Conservation (phyloP, 2,329 filamentous ascomycete genomes). For the Thelonectria discophora region DNA sequence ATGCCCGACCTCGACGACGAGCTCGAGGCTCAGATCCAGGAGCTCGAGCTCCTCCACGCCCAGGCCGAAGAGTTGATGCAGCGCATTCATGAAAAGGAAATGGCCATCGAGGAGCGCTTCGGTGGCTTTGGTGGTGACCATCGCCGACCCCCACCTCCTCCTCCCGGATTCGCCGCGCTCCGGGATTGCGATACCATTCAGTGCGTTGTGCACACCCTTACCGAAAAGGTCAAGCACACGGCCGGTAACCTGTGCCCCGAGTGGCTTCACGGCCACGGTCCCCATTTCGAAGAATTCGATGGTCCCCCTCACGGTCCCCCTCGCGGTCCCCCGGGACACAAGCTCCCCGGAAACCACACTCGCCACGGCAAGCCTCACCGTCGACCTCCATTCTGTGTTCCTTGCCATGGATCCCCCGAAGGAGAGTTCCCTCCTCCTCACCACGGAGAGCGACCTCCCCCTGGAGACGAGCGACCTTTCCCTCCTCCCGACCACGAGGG, state of each 20-base stretch:
- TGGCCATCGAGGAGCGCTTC: slow-evolving; percentile 49
- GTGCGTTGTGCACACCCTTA: slow-evolving; percentile 54
- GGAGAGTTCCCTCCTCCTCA: not conserved
- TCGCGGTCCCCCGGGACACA: slow-evolving; percentile 18
- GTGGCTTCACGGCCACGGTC: slow-evolving; percentile 24
- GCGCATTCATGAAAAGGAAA: slow-evolving; percentile 54
- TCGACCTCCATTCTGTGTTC: slow-evolving; percentile 17
- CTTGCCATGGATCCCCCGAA: slow-evolving; percentile 14
- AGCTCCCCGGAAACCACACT: slow-evolving; percentile 21
- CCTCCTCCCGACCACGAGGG: not conserved
- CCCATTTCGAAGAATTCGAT: too few species aligned
- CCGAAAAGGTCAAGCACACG: slow-evolving; percentile 49
- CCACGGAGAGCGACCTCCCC: not conserved
- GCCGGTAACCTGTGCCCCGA: slow-evolving; percentile 33
- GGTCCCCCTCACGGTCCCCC: not conserved
- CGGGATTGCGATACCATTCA: slow-evolving; percentile 36
- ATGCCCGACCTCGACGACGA: slow-evolving; percentile 45
- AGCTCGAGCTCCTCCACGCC: slow-evolving; percentile 54
- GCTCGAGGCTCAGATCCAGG: slow-evolving; percentile 54
- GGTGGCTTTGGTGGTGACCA: slow-evolving; percentile 30
- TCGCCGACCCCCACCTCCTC: slow-evolving; percentile 29
- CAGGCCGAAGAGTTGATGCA: slow-evolving; percentile 54
- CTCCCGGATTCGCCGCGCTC: slow-evolving; percentile 35
- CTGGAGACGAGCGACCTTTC: not conserved
- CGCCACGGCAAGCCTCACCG: slow-evolving; percentile 10